Evolutionary conservation across 176 grass and related monocot species (phyloP), one percentile per base, ranked within the genome.

Genomic region (Thalia dealbata): DNA sequence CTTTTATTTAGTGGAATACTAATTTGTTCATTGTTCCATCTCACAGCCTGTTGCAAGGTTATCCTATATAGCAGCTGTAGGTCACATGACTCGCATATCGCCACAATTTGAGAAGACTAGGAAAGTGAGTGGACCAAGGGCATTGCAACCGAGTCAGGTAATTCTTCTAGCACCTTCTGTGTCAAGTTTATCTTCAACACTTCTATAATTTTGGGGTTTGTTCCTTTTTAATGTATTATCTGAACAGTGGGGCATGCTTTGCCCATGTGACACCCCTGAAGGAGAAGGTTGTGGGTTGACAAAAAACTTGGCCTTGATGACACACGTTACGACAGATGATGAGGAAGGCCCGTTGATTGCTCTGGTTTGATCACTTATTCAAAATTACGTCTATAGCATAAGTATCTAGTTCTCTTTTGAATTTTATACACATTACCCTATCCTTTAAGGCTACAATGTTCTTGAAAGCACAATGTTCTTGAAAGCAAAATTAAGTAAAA

Each of bases 221-320:
- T 46, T 25, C 4, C 25, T 56, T n/a, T 71, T 6, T 38, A 18
- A 42, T 24, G 29, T 55, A 43, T 71, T 58, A 26, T 86, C 38
- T 82, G 61, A 81, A 92, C 75, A 97, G 93, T 97, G 93, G 93
- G 93, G 93, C 64, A 97, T 97, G 93, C 89, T 97, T 84, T 97
- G 93, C 45, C 93, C 93, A 74, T 92, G 89, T 86, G 93, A 97
- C 78, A 97, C 93, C 62, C 93, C 93, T 63, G 93, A 97, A 92
- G 93, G 93, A 79, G 89, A 97, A 87, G 89, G 84, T 77, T 97
- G 93, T 61, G 93, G 93, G 38, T 83, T 97, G 76, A 97, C 87
- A 67, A 97, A 97, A 92, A 92, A 97, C 82, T 88, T 97, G 75
- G 89, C 93, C 75, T 82, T 97, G 56, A 81, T 97, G 79, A 81